phyloP scores from a whole-genome alignment of 2,329 filamentous ascomycete genomes.

The Biscogniauxia sp. region DNA sequence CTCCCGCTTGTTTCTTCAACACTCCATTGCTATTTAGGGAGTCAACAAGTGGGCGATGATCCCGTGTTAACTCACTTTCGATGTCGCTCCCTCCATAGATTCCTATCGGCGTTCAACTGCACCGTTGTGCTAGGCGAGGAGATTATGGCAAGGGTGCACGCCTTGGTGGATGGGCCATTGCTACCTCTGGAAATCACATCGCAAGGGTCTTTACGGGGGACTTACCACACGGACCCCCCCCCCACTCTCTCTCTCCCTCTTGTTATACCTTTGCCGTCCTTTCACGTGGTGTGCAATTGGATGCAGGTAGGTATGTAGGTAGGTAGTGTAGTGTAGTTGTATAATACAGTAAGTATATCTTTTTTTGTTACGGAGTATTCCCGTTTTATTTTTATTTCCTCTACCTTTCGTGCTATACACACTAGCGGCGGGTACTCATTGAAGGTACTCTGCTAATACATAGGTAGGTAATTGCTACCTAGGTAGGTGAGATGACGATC shows the following conservation, averaged over 20 bases:
- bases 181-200: neutral
- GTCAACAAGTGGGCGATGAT: neutral
- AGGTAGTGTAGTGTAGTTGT: too few relatives aligned
- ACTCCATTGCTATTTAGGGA: neutral
- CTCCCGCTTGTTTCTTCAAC: neutral
- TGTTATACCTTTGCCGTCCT: neutral
- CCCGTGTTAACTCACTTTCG: neutral
- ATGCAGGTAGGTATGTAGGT: too few relatives aligned
- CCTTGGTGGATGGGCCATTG: neutral
- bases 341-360: too few relatives aligned
- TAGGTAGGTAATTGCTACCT: too few relatives aligned
- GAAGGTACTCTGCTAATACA: neutral
- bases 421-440: neutral
- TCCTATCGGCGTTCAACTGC: neutral
- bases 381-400: neutral
- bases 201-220: neutral
- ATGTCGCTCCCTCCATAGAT: neutral
- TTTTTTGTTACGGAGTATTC: neutral
- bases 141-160: neutral
- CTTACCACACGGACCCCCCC: neutral
- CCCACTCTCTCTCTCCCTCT: neutral
- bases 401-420: neutral
- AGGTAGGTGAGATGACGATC: neutral
- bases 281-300: too few relatives aligned
- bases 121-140: neutral